Evolutionary conservation across 495 filamentous ascomycete genomes (phyloP), one percentile per base, ranked within the genome.

Genomic region (Patellaria atrata): DNA sequence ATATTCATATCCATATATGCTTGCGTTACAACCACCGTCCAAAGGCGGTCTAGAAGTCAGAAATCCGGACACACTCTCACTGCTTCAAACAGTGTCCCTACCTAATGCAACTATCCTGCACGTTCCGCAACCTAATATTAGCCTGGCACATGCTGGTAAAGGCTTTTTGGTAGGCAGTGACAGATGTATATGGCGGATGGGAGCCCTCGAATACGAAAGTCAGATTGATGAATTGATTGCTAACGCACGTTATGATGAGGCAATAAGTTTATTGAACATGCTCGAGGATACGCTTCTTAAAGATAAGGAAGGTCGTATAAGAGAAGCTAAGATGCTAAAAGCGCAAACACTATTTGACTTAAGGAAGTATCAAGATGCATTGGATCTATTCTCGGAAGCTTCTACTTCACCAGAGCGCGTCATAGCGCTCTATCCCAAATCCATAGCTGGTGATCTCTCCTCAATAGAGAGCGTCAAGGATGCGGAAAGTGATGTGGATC

Each of bases 1-100:
- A 25, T 96, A 94, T 50, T 91, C 82, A 26, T 94, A 99, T 49
- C 89, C 89, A 0, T 99, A 94, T 50, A 65, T 99, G 25, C 60
- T 99, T 23, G 80, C 85, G 2, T 64, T 99, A 3, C 87, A 92
- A 50, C 62, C 79, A 17, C 70, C 82, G 2, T 67, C 79, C 2
- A 91, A 89, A 55, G 91, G 92, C 2, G 71, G 74, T 6, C 57
- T 99, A 17, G 91, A 96, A 49, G 75, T 96, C 4, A 68, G 89
- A 11, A 99, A 96, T 48, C 91, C 89, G 0, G 80, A 92, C 31
- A 94, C 86, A 0, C 52, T 94, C 25, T 85, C 75, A 22, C 56
- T 96, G 8, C 63, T 96, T 4, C 89, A 99, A 57, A 80, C 75
- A 0, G 79, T 96, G 30, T 61, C 71, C 5, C 61, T 99, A 12